These are phyloP conservation scores for Cladosporium sp. DNA, from an alignment of 2,329 filamentous ascomycete genomes.

Conservation along the genomic window DNA sequence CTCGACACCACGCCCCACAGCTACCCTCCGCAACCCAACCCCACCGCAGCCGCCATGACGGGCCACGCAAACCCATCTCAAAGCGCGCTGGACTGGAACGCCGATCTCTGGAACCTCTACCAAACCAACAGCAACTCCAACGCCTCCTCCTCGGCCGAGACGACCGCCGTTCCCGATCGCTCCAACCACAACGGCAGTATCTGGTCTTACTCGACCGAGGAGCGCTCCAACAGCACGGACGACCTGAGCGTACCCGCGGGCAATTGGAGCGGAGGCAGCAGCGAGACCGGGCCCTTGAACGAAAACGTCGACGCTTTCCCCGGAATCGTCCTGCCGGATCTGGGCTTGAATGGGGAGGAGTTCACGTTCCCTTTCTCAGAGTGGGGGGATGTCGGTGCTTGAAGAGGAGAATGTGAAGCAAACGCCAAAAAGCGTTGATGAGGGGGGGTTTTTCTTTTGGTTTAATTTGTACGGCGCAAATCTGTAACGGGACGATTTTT, in stretches of 20 bases:
- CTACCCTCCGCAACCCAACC: slow-evolving; percentile 17
- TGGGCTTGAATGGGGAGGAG: slow-evolving; percentile 18
- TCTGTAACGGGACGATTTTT: too few relatives aligned
- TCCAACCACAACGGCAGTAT: slow-evolving; percentile 22
- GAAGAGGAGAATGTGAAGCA: background rate
- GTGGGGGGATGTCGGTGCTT: slow-evolving; percentile 12
- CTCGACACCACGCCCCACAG: slow-evolving; percentile 29
- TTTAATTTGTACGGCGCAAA: too few relatives aligned
- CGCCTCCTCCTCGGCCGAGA: slow-evolving; percentile 16
- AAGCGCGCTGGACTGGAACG: slow-evolving; percentile 18
- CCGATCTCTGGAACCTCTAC: slow-evolving; percentile 30
- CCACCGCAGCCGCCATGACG: slow-evolving; percentile 11
- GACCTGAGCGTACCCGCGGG: slow-evolving; percentile 21
- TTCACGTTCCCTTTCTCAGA: slow-evolving; percentile 5
- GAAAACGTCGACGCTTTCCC: slow-evolving; percentile 21
- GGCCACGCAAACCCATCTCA: slow-evolving; percentile 6
- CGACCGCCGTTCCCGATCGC: slow-evolving; percentile 13
- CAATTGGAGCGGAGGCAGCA: slow-evolving; percentile 14
- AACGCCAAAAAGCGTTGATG: too few relatives aligned
- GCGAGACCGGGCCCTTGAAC: background rate
- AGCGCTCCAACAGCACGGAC: slow-evolving; percentile 20
- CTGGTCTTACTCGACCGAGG: slow-evolving; percentile 26
- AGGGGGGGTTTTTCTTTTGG: too few relatives aligned
- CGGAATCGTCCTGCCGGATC: slow-evolving; percentile 28
- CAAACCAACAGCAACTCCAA: slow-evolving; percentile 23